Conservation (phyloP, 2,329 filamentous ascomycete species). For the Diatrype stigma region DNA sequence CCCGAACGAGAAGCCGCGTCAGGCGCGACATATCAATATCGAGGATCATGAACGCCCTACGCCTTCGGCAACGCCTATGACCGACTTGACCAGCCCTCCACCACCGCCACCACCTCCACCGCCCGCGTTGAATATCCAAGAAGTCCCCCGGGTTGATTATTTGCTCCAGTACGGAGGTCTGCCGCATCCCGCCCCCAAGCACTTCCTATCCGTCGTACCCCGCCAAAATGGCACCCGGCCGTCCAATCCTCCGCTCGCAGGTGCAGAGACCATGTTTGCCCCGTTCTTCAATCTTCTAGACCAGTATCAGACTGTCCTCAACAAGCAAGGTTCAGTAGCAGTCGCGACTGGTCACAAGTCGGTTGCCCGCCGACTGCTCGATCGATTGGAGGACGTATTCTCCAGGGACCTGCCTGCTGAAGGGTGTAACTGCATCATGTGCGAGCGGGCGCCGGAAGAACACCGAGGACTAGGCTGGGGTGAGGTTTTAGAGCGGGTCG, state of each 20-base stretch:
- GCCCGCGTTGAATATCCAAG: slow-evolving; percentile 64
- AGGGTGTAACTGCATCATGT: slow-evolving; percentile 83
- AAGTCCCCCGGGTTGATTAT: slow-evolving; percentile 84
- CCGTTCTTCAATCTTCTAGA: slow-evolving; percentile 80
- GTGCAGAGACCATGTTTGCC: slow-evolving; percentile 72
- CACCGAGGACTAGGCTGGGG: slow-evolving; percentile 84
- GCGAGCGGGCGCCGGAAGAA: slow-evolving; percentile 57
- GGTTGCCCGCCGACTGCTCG: slow-evolving; percentile 82
- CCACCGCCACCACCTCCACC: slow-evolving; percentile 67
- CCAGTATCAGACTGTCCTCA: slow-evolving; percentile 78
- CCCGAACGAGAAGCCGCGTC: slow-evolving; percentile 33
- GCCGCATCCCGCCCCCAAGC: slow-evolving; percentile 64
- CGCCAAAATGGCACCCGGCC: slow-evolving; percentile 52
- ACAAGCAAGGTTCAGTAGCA: slow-evolving; percentile 81
- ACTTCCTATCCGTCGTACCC: slow-evolving; percentile 64
- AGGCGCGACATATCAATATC: slow-evolving; percentile 30
- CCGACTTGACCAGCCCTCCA: slow-evolving; percentile 41
- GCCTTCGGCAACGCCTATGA: slow-evolving; percentile 36
- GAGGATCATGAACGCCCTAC: slow-evolving; percentile 36
- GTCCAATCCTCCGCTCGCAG: slow-evolving; percentile 60
- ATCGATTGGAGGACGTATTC: slow-evolving; percentile 91
- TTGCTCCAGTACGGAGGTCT: slow-evolving; percentile 85
- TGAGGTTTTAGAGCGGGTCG: slow-evolving; percentile 89
- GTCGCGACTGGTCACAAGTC: slow-evolving; percentile 94
- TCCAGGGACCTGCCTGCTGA: slow-evolving; percentile 84